Percentiles rank a stretch among this genome's conserved stretches.
phyloP scores from a whole-genome alignment of 345 rosid genomes.

The Erucastrum elatum region DNA sequence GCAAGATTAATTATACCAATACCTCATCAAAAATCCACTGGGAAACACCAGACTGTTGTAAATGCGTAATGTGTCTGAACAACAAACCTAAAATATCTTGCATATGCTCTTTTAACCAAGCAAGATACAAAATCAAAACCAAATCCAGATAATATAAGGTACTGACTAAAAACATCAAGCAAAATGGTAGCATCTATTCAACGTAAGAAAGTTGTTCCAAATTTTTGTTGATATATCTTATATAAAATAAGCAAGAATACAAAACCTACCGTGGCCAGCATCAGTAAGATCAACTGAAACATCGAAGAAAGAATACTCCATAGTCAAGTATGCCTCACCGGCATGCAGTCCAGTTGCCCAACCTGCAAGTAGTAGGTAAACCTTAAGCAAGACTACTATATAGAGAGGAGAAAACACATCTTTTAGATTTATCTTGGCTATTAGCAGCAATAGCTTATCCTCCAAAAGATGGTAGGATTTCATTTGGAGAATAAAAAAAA shows the following conservation, averaged over 20 bases:
- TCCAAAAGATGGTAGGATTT: background rate
- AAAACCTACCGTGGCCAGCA: conserved; percentile 83
- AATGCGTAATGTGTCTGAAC: conserved; percentile 65
- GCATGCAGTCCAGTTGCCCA: conserved; percentile 81
- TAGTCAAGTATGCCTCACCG: conserved; percentile 55
- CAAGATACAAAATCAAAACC: background rate
- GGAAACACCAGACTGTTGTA: conserved; percentile 73
- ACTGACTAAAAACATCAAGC: background rate
- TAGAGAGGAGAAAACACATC: background rate
- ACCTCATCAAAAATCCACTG: conserved; percentile 98
- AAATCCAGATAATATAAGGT: background rate
- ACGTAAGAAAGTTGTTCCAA: conserved; percentile 2
- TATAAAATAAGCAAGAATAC: background rate
- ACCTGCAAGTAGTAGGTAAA: conserved; percentile 49
- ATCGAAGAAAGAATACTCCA: conserved; percentile 71
- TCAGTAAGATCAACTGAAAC: conserved; percentile 74
- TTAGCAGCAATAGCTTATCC: background rate
- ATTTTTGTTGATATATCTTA: background rate
- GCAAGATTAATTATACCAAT: conserved; percentile 17
- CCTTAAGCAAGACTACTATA: background rate
- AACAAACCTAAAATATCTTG: conserved; percentile 72
- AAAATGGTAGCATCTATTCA: background rate
- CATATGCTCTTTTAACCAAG: conserved; percentile 65
- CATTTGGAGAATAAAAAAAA: background rate
- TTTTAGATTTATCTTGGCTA: background rate